Evolutionary conservation across 768 basidiomycete species (phyloP).

Genomic region (Pulveroboletus frians): DNA sequence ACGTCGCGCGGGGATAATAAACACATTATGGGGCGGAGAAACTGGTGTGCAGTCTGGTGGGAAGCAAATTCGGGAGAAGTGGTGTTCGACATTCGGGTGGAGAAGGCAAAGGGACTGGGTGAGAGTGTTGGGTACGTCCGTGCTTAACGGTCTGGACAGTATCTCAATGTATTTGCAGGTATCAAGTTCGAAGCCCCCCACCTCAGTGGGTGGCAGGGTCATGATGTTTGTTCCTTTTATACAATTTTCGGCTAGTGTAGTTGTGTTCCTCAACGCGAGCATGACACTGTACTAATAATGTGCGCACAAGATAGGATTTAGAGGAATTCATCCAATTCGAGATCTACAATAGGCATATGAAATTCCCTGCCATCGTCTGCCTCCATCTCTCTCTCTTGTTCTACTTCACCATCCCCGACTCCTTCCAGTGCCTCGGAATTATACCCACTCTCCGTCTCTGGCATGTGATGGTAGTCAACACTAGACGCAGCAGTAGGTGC

Average conservation of each 20-base stretch:
- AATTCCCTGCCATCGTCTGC: slow-evolving; percentile 18
- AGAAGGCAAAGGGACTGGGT: slow-evolving; percentile 78
- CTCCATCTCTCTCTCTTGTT: slow-evolving; percentile 24
- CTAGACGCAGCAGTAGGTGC: slow-evolving; percentile 49
- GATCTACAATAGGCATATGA: slow-evolving; percentile 25
- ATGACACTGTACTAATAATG: background rate
- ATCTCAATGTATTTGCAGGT: slow-evolving; percentile 30
- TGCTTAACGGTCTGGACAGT: background rate
- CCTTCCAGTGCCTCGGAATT: slow-evolving; percentile 44
- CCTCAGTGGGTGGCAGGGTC: slow-evolving; percentile 35
- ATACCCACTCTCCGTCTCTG: slow-evolving; percentile 50
- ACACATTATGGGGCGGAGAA: slow-evolving; percentile 82
- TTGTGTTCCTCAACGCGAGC: background rate
- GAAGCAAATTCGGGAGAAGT: slow-evolving; percentile 57
- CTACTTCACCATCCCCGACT: slow-evolving; percentile 23
- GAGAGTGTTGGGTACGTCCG: slow-evolving; percentile 67
- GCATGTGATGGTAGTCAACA: slow-evolving; percentile 35
- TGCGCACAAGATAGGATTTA: slow-evolving; percentile 9
- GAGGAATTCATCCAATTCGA: slow-evolving; percentile 22
- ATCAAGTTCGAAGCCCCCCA: slow-evolving; percentile 39
- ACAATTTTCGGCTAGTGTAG: background rate
- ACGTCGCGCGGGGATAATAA: slow-evolving; percentile 60
- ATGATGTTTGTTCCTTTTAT: slow-evolving; percentile 2
- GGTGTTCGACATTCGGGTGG: slow-evolving; percentile 80
- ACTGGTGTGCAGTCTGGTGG: slow-evolving; percentile 76